These are phyloP conservation scores for Phyllosticta citriasiana DNA, from an alignment of 2,329 filamentous ascomycete genomes.

Conservation along the genomic window DNA sequence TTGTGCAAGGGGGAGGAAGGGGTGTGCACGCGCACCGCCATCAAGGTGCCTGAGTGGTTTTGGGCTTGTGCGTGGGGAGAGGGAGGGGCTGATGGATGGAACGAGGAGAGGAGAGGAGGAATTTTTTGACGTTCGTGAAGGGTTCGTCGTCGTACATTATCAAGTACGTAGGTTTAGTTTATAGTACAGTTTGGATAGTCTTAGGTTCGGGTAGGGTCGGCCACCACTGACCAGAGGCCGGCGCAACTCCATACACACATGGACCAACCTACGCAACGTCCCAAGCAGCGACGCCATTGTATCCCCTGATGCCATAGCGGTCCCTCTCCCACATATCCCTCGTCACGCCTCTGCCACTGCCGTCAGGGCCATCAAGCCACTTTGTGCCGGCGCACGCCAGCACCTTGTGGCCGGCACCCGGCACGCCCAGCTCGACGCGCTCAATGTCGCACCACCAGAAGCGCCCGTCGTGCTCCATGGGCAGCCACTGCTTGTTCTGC, in stretches of 20 bases:
- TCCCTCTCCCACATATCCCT: conserved; percentile 6
- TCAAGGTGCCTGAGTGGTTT: no score
- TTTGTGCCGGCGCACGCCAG: conserved; percentile 3
- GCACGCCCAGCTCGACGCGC: conserved; percentile 37
- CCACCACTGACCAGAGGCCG: neutral
- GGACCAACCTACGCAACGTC: neutral
- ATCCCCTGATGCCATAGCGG: conserved; percentile 4
- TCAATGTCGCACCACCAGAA: conserved; percentile 73
- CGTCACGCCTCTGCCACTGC: conserved; percentile 9
- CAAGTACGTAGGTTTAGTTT: no score
- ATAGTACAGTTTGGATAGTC: neutral
- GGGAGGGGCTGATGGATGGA: no score
- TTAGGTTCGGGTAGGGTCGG: neutral
- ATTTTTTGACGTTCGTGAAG: no score
- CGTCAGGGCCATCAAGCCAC: conserved; percentile 5
- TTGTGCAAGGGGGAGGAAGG: no score
- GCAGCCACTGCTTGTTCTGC: conserved; percentile 55
- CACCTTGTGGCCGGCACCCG: conserved; percentile 14
- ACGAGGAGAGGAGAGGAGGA: no score
- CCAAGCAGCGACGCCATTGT: conserved; percentile 3
- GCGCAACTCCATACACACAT: neutral
- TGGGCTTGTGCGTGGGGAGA: no score
- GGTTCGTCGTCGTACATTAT: no score
- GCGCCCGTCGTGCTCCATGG: conserved; percentile 61
- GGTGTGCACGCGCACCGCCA: no score